Conservation (phyloP, 148 eudicot species). For the Gaultheria prostrata region DNA sequence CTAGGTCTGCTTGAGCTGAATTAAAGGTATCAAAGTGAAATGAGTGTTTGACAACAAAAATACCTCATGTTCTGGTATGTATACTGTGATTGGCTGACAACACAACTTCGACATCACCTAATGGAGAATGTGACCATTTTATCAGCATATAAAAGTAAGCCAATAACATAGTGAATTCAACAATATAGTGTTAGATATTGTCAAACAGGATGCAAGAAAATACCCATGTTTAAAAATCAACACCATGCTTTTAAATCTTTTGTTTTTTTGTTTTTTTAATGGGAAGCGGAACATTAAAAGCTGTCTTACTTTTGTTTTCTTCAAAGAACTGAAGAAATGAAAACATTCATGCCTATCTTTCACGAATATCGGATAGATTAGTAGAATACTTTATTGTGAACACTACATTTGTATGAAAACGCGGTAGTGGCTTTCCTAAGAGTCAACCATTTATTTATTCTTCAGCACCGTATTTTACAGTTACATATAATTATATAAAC, state of each 20-base stretch:
- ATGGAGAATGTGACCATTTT: slow-evolving; percentile 1
- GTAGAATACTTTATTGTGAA: slow-evolving; percentile 11
- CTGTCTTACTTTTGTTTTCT: neutral
- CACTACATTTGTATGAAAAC: neutral
- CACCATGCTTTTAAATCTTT: neutral
- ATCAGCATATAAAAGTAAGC: slow-evolving; percentile 17
- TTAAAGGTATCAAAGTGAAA: slow-evolving; percentile 5
- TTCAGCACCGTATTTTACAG: neutral
- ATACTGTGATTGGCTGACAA: slow-evolving; percentile 72
- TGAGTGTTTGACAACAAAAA: neutral
- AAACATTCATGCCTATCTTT: neutral
- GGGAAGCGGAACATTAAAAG: neutral
- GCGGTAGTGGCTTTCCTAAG: neutral
- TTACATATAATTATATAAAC: neutral
- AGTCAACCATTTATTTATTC: neutral
- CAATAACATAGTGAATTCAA: neutral
- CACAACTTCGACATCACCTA: slow-evolving; percentile 90
- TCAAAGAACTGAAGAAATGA: neutral
- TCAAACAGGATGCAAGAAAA: neutral
- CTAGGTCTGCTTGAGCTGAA: neutral
- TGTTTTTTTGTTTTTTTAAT: neutral
- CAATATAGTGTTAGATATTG: neutral
- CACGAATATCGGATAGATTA: neutral
- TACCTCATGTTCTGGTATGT: slow-evolving; percentile 91
- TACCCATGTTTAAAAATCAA: neutral